phyloP scores from a whole-genome alignment of 2,329 filamentous ascomycete species.

The Claviceps sp. region DNA sequence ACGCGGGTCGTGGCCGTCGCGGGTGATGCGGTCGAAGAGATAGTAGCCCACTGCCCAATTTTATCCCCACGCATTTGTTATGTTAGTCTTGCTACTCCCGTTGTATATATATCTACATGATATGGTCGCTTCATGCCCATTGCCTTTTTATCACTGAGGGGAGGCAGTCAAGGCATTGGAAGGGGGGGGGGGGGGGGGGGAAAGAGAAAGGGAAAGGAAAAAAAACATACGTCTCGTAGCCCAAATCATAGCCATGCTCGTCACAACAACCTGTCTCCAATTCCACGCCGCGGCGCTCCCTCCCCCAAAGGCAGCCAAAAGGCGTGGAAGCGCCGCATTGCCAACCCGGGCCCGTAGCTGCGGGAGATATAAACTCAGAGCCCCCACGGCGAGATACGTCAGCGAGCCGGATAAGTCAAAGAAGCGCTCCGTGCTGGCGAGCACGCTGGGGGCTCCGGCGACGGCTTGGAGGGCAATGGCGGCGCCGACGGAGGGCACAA shows the following conservation, averaged over 20 bases:
- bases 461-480: slow-evolving; percentile 51
- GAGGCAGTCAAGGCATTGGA: no score
- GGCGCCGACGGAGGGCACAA: slow-evolving; percentile 47
- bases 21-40: slow-evolving; percentile 47
- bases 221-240: slow-evolving; percentile 38
- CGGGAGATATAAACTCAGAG: slow-evolving; percentile 48
- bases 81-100: no score
- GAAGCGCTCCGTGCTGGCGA: slow-evolving; percentile 48
- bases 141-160: no score
- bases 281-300: slow-evolving; percentile 26
- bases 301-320: background rate
- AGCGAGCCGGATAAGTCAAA: slow-evolving; percentile 55
- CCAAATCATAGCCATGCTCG: slow-evolving; percentile 37
- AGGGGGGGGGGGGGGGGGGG: no score
- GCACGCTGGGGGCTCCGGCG: slow-evolving; percentile 48
- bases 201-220: background rate
- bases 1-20: slow-evolving; percentile 43
- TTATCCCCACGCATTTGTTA: no score
- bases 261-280: slow-evolving; percentile 40
- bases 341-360: slow-evolving; percentile 39
- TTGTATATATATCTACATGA: no score
- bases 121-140: no score
- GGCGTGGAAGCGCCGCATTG: slow-evolving; percentile 19
- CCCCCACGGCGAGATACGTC: slow-evolving; percentile 52
- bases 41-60: slow-evolving; percentile 42